Base-by-base conservation (phyloP, 1,284 basidiomycete species). In the Filobasidium uniguttulatum region DNA sequence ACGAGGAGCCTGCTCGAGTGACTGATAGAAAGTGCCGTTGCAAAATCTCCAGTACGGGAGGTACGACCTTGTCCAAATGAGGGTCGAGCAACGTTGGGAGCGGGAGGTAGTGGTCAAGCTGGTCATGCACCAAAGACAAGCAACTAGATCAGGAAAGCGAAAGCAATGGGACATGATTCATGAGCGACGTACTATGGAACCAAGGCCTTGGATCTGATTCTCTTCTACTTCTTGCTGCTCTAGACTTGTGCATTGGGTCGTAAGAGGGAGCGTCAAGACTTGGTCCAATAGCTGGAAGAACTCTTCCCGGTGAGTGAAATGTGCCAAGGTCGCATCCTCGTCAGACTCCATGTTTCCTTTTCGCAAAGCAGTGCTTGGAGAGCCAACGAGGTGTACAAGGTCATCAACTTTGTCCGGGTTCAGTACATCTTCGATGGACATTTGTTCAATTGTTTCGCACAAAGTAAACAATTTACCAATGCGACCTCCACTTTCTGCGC, bases 31-130 rank as follows among this genome's bases (percentile, higher is more conserved):
- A 77, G 57, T 79, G 76, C 8, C 58, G 57, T 59, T 80, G 80
- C 36, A 94, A 67, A n/a, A 67, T 65, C 26, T 77, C 74, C 43
- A 88, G 80, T 3, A 85, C 78, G 0, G 91, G 90, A 2, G 73
- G 68, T 10, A 97, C 78, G 53, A 98, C 80, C 15, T 71, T 64
- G 60, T 90, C 85, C n/a, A 99, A 75, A 60, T 79, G 82, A n/a
- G 91, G 90, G 65, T 98, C 94, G n/a, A 97, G 76, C 0, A 99
- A 77, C 61, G 91, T 88, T 2, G 90, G 75, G 60, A 93, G 85
- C 53, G 97, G 91, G 63, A 96, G 90, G 62, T 96, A 98, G 63
- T 81, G 77, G 64, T 81, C 78, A 35, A 97, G 77, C 90, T 96
- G 54, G 3, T 1, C 0, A 8, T 8, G 6, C 12, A 33, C 7